Evolutionary conservation across 2,329 filamentous ascomycete genomes (phyloP).

Genomic region (Colletotrichum tamarilloi): DNA sequence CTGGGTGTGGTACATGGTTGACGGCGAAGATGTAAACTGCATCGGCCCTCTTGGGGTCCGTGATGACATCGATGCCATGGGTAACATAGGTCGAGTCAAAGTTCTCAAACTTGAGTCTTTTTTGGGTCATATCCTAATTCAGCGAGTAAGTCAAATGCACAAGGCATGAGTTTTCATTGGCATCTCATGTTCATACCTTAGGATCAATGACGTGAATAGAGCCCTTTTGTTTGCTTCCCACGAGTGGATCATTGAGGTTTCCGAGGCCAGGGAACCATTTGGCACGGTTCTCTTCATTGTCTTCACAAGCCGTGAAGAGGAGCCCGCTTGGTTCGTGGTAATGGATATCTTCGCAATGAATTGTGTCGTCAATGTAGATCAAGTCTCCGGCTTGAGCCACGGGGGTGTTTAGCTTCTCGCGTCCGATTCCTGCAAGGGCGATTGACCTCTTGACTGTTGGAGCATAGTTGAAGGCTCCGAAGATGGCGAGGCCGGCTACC

Average conservation of each 20-base stretch:
- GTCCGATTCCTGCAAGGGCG: conserved; percentile 42
- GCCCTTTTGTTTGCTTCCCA: conserved; percentile 50
- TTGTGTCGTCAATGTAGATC: conserved; percentile 60
- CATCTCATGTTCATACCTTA: conserved; percentile 47
- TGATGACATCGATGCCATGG: conserved; percentile 70
- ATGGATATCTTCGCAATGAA: conserved; percentile 70
- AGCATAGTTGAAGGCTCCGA: conserved; percentile 22
- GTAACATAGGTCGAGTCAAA: conserved; percentile 66
- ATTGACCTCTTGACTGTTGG: not conserved
- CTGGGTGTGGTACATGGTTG: conserved; percentile 66
- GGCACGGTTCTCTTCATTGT: conserved; percentile 52
- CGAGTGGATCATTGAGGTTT: conserved; percentile 52
- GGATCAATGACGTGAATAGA: conserved; percentile 66
- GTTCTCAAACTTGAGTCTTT: conserved; percentile 58
- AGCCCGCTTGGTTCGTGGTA: conserved; percentile 58
- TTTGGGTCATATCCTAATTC: conserved; percentile 42
- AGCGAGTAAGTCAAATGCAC: no score
- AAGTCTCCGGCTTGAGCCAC: conserved; percentile 45
- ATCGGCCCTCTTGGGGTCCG: conserved; percentile 53
- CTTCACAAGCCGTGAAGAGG: conserved; percentile 68
- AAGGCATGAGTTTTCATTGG: rapidly evolving
- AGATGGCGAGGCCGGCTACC: conserved; percentile 25
- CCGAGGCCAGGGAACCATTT: conserved; percentile 64
- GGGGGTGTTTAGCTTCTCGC: conserved; percentile 38
- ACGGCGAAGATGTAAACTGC: conserved; percentile 70